Base-by-base conservation (phyloP, 1,139 yeast species). In the Meyerozyma elateridarum region DNA sequence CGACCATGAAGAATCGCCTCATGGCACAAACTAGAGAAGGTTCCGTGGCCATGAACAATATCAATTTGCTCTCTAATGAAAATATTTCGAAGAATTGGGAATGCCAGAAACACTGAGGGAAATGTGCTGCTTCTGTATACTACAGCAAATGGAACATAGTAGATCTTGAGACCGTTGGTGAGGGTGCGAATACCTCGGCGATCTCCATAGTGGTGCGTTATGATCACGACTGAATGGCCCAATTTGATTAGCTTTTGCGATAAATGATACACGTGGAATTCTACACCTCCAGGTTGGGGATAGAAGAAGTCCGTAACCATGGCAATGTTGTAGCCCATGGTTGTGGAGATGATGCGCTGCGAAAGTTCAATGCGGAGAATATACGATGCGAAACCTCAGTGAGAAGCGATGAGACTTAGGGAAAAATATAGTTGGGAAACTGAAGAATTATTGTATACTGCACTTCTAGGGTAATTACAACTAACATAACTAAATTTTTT, bases 211-310 rank as follows among this genome's bases (percentile, higher is more conserved):
- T 88, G 80, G 56, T 91, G 98, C 7, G 97, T 88, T 22, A 91
- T 73, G 24, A 93, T 76, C 3, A 89, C 64, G n/a, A 93, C 98
- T 3, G 88, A 79, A 52, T 93, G 98, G 5, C 97, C 98, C 31
- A 82, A 60, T 20, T 77, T 78, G 13, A 88, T 83, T 38, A 91
- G 73, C 49, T 83, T 79, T 56, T 87, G 94, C 0, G 79, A 64
- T 25, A 69, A 48, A 54, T 91, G 97, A 56, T 85, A 88, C 15
- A 91, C 87, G 52, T 93, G 98, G 40, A 91, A 78, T 55, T 93
- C 99, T 3, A 93, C 93, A 6, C 99, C 99, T 2, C 99, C 99
- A 0, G 96, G 83, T 54, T 93, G 98, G 13, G 99, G 99, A 58
- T 84, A 93, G 75, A 91, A 93, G 67, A 88, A 93, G 59, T 93